Percentiles rank a stretch among this genome's conserved stretches.
Evolutionary conservation across 345 rosid genomes (phyloP).

Genomic region (Psidium friedrichsthalianum): DNA sequence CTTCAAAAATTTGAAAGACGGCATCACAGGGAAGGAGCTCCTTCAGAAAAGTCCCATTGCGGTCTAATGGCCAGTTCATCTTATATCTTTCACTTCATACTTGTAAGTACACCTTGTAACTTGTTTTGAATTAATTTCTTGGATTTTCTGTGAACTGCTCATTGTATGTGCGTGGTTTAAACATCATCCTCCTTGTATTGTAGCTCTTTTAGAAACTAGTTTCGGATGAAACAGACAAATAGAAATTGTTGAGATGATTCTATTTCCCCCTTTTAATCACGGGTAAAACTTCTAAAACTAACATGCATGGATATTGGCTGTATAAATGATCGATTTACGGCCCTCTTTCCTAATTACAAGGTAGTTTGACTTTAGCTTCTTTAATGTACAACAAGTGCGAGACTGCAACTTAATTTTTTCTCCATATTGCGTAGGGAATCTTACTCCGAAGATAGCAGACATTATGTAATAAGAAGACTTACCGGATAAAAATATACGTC

Average conservation of each 20-base stretch:
- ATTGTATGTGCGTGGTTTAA: neutral
- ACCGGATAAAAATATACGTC: neutral
- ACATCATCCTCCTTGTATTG: neutral
- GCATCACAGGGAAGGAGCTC: constrained; percentile 72
- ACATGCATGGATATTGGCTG: neutral
- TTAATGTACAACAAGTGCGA: neutral
- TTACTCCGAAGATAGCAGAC: neutral
- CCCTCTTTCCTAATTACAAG: neutral
- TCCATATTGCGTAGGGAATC: neutral
- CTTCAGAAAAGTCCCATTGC: constrained; percentile 46
- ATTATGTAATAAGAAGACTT: neutral
- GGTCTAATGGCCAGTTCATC: constrained; percentile 14
- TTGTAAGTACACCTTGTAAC: neutral
- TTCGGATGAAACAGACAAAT: neutral
- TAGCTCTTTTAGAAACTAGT: neutral
- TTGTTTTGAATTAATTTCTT: neutral
- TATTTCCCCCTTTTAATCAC: neutral
- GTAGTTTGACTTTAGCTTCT: neutral
- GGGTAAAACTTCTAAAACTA: neutral
- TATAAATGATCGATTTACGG: neutral
- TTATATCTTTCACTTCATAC: neutral
- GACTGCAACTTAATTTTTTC: neutral
- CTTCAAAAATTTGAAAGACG: constrained; percentile 65
- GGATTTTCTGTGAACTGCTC: neutral
- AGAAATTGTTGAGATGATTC: neutral